Percentiles rank a stretch among this genome's conserved stretches.
Conservation (phyloP, 108 stramenopile genomes). For the Parietichytrium sp. region DNA sequence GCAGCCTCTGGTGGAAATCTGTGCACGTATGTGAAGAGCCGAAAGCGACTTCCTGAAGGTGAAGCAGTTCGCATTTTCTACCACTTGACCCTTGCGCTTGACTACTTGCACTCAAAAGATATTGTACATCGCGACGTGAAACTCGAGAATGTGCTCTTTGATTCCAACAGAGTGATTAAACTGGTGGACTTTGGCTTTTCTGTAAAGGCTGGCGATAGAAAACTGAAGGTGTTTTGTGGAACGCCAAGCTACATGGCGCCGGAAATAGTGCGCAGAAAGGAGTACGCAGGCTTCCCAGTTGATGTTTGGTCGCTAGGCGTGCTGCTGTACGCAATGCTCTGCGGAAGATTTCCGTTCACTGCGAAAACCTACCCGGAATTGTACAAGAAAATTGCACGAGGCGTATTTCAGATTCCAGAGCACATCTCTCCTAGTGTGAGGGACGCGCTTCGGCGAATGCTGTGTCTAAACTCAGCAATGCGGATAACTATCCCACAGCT, state of each 20-base stretch:
- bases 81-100: constrained; percentile 54
- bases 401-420: constrained; percentile 56
- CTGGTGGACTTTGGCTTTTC: constrained; percentile 67
- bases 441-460: constrained; percentile 52
- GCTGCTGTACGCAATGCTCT: constrained; percentile 59
- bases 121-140: constrained; percentile 69
- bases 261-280: constrained; percentile 63
- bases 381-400: constrained; percentile 60
- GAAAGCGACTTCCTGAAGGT: constrained; percentile 51
- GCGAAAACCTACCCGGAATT: constrained; percentile 66
- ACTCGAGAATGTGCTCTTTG: constrained; percentile 65
- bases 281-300: constrained; percentile 65
- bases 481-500: background rate
- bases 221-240: constrained; percentile 64
- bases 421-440: constrained; percentile 12
- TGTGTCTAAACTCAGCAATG: constrained; percentile 49
- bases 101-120: constrained; percentile 56
- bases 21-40: constrained; percentile 66
- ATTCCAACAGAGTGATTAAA: constrained; percentile 48
- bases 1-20: constrained; percentile 59
- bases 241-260: constrained; percentile 70
- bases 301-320: constrained; percentile 65
- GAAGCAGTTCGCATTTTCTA: constrained; percentile 53
- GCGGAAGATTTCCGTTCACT: constrained; percentile 63
- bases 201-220: constrained; percentile 44